Percentiles rank a stretch among this genome's conserved stretches.
phyloP scores from a whole-genome alignment of 495 filamentous ascomycete genomes.

The Hypomontagnella submonticulosa region DNA sequence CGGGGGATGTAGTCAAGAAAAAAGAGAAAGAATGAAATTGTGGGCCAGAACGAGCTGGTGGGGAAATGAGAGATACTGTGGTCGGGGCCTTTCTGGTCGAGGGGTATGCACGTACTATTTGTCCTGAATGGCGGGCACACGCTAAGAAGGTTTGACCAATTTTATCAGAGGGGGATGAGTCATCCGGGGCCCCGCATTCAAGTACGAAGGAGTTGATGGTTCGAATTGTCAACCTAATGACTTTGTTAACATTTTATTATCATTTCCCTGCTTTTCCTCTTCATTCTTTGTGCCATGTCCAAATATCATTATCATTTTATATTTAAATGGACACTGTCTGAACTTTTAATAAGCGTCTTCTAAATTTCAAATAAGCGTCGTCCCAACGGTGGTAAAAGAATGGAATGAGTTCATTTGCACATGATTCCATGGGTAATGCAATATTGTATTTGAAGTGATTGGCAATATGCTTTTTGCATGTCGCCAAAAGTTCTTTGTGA shows the following conservation, averaged over 20 bases:
- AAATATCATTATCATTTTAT: too few relatives aligned
- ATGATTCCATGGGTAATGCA: too few relatives aligned
- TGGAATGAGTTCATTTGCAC: too few relatives aligned
- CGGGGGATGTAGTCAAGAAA: slow-evolving; percentile 35
- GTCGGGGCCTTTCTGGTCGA: slow-evolving; percentile 27
- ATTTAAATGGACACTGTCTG: too few relatives aligned
- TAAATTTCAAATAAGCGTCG: too few relatives aligned
- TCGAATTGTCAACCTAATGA: slow-evolving; percentile 12
- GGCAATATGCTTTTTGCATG: too few relatives aligned
- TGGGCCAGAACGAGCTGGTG: slow-evolving; percentile 20
- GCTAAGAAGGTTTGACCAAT: slow-evolving; percentile 20
- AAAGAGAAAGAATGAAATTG: slow-evolving; percentile 21
- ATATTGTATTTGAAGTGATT: too few relatives aligned
- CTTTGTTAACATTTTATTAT: slow-evolving; percentile 6
- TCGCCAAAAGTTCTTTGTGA: too few relatives aligned
- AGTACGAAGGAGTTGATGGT: slow-evolving; percentile 6
- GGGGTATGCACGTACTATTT: slow-evolving; percentile 1
- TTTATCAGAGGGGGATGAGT: slow-evolving; percentile 31
- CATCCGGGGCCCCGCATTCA: not conserved
- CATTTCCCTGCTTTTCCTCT: not conserved
- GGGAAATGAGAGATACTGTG: not conserved
- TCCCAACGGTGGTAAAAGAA: too few relatives aligned
- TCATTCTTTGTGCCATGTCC: too few relatives aligned
- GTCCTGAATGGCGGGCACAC: slow-evolving; percentile 5
- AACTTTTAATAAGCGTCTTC: too few relatives aligned